Percentiles rank a stretch among this genome's conserved stretches.
These are phyloP conservation scores for Orychophragmus violaceus DNA, from an alignment of 345 rosid genomes.

Conservation along the genomic window DNA sequence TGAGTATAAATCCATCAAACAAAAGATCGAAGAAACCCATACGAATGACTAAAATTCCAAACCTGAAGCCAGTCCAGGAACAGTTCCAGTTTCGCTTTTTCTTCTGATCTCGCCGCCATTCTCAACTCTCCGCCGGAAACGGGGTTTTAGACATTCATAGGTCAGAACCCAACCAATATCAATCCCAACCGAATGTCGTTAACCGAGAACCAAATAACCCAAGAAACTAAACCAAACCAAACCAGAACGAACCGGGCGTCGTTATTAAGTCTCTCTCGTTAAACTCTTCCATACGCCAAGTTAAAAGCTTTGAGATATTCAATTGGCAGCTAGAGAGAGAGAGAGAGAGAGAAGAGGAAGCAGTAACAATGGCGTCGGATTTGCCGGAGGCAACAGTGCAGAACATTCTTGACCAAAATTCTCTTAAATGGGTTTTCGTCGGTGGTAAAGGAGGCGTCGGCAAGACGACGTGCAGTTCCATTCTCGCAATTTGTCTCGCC, in stretches of 20 bases:
- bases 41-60: too few relatives aligned
- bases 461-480: slow-evolving; percentile 95
- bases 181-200: too few relatives aligned
- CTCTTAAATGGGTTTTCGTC: slow-evolving; percentile 96
- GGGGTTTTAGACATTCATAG: too few relatives aligned
- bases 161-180: too few relatives aligned
- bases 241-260: not conserved
- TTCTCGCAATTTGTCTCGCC: slow-evolving; percentile 72
- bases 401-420: slow-evolving; percentile 82
- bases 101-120: slow-evolving; percentile 7
- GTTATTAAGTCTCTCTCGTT: not conserved
- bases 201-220: too few relatives aligned
- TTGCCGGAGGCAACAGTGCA: slow-evolving; percentile 61
- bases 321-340: slow-evolving; percentile 1
- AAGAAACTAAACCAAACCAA: not conserved
- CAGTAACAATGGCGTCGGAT: slow-evolving; percentile 28
- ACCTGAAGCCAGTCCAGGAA: slow-evolving; percentile 26
- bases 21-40: too few relatives aligned
- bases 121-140: too few relatives aligned
- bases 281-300: not conserved
- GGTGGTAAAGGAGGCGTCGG: slow-evolving; percentile 99
- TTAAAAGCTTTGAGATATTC: not conserved
- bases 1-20: slow-evolving; percentile 22
- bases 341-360: not conserved
- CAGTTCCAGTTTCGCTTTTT: slow-evolving; percentile 3